Base-by-base conservation (phyloP, 768 basidiomycete species). In the Lyophyllum shimeji region DNA sequence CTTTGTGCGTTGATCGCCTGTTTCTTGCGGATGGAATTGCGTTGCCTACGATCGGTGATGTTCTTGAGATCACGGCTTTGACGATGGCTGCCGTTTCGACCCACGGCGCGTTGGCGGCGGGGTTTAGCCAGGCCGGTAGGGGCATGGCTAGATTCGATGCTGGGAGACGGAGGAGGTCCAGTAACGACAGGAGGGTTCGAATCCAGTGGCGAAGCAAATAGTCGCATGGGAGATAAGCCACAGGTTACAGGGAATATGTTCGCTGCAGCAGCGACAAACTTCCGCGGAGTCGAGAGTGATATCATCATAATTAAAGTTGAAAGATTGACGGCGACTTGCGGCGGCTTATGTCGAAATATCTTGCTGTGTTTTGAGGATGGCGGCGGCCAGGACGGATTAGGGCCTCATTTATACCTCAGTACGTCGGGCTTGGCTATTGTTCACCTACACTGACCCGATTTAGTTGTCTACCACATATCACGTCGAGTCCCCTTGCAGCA, bases 221-320 rank as follows among this genome's bases (percentile, higher is more conserved):
- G 12, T 18, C 50, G 54, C 47, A 45, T 46, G 20, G 58, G 58
- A 29, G 58, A 52, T 37, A 57, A 1, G 29, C 29, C 5, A 46
- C 42, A 56, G 34, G 33, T 39, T 15, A 46, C 50, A 37, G 52
- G 34, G 12, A 49, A 50, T n/a, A 45, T 47, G 34, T 50, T 56
- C 15, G 50, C 58, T n/a, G 49, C 52, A 46, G 48, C 33, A 18
- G 31, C 13, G 12, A 60, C n/a, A n/a, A 60, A 44, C 23, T 60
- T 60, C 31, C 56, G 50, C 21, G 59, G 52, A 21, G 29, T 50
- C 18, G 49, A 34, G 9, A 56, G 49, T 5, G 56, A 56, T 55
- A 60, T 53, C 18, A 37, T 25, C 17, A 23, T n/a, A 45, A 18
- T 7, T 46, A 29, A n/a, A 29, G 29, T 25, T 25, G 7, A 37